Base-by-base conservation (phyloP, 805 yeast genomes). In the Candida fluviatilis region DNA sequence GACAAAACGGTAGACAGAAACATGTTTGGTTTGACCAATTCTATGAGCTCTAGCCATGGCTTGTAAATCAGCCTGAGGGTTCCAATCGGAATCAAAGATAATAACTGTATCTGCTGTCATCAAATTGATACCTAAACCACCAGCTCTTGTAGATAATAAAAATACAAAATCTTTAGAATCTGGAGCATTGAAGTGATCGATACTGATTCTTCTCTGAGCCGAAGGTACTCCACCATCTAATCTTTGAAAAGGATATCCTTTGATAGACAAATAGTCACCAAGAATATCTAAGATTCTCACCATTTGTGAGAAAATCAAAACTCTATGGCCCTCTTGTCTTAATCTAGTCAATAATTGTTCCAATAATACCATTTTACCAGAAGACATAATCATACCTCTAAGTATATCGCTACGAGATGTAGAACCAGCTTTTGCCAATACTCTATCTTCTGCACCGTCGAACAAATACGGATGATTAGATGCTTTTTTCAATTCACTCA, bases 21-120 rank as follows among this genome's bases (percentile, higher is more conserved):
- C 99, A 63, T 93, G 99, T 52, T 87, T 89, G 63, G 90, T 93
- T 61, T 93, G 99, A n/a, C 99, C 99, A 58, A 93, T 93, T 71
- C 99, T 82, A 66, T 93, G 99, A 2, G 99, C 99, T 64, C 99
- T 80, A 0, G 99, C 99, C 99, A 93, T 93, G 1, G 99, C 99
- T 64, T 93, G 99, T 53, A 93, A 71, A 73, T 93, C 99, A 0
- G 99, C 99, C 61, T 93, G 99, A 0, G 99, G 99, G 57, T 93
- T 93, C 99, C 99, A 93, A 66, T 93, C 99, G 4, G 96, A 87
- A 63, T 93, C 99, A 64, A 93, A 93, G 29, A 93, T 91, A 50
- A 93, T 87, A 19, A 93, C 99, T 5, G 99, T 93, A 57, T 93
- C 99, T 3, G 99, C 99, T 4, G 99, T 93, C 99, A 93, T 93